These are phyloP conservation scores for Tetracladium maxilliforme DNA, from an alignment of 2,329 filamentous ascomycete species.

Conservation along the genomic window DNA sequence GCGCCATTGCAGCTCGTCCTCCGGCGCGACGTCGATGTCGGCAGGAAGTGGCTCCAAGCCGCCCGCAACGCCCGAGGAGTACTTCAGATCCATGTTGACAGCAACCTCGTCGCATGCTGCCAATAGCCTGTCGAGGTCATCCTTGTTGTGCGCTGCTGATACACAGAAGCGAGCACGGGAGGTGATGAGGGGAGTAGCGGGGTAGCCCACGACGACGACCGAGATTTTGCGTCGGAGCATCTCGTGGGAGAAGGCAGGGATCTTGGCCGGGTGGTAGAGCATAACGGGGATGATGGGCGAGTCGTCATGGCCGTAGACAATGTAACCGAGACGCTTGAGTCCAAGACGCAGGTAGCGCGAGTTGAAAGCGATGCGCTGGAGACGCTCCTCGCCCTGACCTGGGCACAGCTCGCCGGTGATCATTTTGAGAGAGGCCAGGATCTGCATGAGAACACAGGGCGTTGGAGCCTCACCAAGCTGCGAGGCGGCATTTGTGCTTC, in stretches of 20 bases:
- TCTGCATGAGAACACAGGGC: slow-evolving; percentile 82
- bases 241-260: slow-evolving; percentile 94
- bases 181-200: slow-evolving; percentile 86
- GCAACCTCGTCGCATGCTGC: slow-evolving; percentile 86
- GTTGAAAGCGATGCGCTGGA: slow-evolving; percentile 95
- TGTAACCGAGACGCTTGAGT: slow-evolving; percentile 90
- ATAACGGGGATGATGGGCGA: slow-evolving; percentile 91
- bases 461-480: slow-evolving; percentile 78
- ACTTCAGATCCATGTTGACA: slow-evolving; percentile 86
- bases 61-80: slow-evolving; percentile 89
- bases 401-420: slow-evolving; percentile 80
- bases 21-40: slow-evolving; percentile 51
- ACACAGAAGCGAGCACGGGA: slow-evolving; percentile 94
- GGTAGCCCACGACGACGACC: slow-evolving; percentile 93
- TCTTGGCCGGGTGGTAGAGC: slow-evolving; percentile 97
- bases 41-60: slow-evolving; percentile 66
- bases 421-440: slow-evolving; percentile 70
- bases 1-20: slow-evolving; percentile 58
- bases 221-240: slow-evolving; percentile 98
- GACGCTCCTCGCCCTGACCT: slow-evolving; percentile 86
- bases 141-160: slow-evolving; percentile 93
- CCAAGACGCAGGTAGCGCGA: slow-evolving; percentile 95
- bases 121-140: slow-evolving; percentile 83
- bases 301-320: slow-evolving; percentile 94
- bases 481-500: slow-evolving; percentile 71